These are phyloP conservation scores for Globisporangium barbulae DNA, from an alignment of 352 stramenopile genomes.

Conservation along the genomic window DNA sequence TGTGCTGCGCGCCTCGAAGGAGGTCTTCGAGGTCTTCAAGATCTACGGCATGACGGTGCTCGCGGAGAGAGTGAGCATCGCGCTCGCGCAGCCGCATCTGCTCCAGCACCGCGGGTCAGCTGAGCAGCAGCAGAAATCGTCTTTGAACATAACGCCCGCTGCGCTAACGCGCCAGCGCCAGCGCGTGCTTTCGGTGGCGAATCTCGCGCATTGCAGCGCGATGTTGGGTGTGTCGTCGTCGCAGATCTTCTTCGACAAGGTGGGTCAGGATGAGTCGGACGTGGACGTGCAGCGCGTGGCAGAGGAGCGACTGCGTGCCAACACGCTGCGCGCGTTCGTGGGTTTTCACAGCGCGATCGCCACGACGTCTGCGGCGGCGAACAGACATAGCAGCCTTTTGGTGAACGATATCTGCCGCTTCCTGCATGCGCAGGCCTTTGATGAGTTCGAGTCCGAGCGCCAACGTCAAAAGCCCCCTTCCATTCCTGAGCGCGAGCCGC, in stretches of 20 bases:
- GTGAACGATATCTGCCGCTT: constrained; percentile 34
- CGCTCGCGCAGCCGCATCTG: constrained; percentile 35
- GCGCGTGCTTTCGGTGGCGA: constrained; percentile 49
- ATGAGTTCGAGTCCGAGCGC: neutral
- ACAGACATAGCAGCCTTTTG: constrained; percentile 25
- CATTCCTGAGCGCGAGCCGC: constrained; percentile 46
- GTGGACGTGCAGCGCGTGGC: constrained; percentile 20
- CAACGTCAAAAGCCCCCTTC: neutral
- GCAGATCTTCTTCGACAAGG: constrained; percentile 11
- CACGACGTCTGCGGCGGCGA: constrained; percentile 25
- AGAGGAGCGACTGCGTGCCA: constrained; percentile 43
- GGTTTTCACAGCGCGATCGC: constrained; percentile 64
- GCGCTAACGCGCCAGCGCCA: constrained; percentile 54
- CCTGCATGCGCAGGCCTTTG: constrained; percentile 17
- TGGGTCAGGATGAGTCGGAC: constrained; percentile 1
- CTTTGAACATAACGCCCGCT: constrained; percentile 28
- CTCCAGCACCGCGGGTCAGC: constrained; percentile 4
- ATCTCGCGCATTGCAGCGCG: constrained; percentile 46
- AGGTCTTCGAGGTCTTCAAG: constrained; percentile 83
- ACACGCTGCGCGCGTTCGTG: constrained; percentile 67
- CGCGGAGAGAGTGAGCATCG: constrained; percentile 59
- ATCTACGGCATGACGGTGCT: constrained; percentile 79
- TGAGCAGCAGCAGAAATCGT: constrained; percentile 9
- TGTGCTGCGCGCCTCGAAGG: constrained; percentile 47
- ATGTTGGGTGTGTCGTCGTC: constrained; percentile 31